Conservation (phyloP, 176 grass and related monocot species). For the Canna indica region DNA sequence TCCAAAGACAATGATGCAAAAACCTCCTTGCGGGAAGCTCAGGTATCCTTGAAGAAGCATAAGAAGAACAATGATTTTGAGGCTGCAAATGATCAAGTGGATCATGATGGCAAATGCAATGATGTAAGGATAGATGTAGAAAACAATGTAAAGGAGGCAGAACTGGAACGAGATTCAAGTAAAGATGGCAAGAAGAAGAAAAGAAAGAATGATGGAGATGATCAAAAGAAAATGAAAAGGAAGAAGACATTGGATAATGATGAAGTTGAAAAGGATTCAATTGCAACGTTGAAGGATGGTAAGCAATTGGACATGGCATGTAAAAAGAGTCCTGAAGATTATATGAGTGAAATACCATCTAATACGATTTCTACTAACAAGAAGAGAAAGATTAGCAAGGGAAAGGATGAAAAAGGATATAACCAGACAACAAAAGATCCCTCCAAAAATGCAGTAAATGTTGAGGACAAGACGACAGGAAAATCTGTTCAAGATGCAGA, state of each 20-base stretch:
- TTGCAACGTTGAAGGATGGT: not conserved
- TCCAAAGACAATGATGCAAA: not conserved
- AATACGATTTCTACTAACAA: slow-evolving; percentile 18
- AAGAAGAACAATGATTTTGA: not conserved
- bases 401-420: slow-evolving; percentile 13
- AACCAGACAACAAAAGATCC: not conserved
- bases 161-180: not conserved
- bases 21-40: not conserved
- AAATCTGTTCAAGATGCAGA: not conserved
- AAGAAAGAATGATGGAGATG: not conserved
- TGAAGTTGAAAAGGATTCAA: not conserved
- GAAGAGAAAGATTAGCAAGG: slow-evolving; percentile 20
- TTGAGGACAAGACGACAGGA: not conserved
- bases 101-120: not conserved
- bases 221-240: not conserved
- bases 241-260: not conserved
- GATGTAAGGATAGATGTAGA: not conserved
- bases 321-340: slow-evolving; percentile 14
- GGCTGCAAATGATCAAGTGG: not conserved
- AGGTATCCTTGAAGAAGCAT: not conserved
- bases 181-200: slow-evolving; percentile 13
- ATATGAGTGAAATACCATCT: slow-evolving; percentile 16
- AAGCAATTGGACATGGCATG: not conserved
- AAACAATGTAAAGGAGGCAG: not conserved
- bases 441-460: not conserved